Evolutionary conservation across 371 early-diverging fungal genomes (phyloP).

Genomic region (Mortierella sp.): DNA sequence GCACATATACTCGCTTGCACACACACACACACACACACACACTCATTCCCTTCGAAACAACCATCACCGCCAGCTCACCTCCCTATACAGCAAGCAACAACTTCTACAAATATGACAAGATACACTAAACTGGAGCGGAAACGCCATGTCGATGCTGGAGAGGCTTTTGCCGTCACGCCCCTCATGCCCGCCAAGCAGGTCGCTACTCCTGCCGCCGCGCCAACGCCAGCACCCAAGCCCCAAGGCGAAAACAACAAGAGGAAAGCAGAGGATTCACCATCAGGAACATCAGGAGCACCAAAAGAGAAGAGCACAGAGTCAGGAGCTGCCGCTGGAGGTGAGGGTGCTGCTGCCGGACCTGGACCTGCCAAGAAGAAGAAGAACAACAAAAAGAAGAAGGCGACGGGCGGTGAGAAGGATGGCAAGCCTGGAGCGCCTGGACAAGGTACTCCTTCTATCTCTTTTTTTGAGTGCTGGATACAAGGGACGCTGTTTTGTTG

Average conservation of each 20-base stretch:
- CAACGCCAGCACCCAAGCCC: conserved; percentile 12
- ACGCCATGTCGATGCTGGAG: conserved; percentile 70
- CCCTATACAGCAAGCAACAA: background rate
- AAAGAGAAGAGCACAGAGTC: background rate
- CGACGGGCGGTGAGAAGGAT: conserved; percentile 13
- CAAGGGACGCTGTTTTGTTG: background rate
- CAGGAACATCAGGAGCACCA: conserved; percentile 1
- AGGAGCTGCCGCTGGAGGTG: conserved; percentile 8
- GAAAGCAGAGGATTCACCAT: conserved; percentile 32
- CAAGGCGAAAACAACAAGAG: conserved; percentile 23
- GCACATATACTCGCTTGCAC: background rate
- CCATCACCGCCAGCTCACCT: background rate
- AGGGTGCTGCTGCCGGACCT: conserved; percentile 10
- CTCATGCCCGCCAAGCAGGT: conserved; percentile 63
- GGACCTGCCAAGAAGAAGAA: conserved; percentile 29
- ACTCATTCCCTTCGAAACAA: background rate
- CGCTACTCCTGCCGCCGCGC: conserved; percentile 11
- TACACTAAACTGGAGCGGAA: conserved; percentile 75
- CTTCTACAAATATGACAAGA: conserved; percentile 66
- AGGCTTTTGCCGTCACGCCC: conserved; percentile 68
- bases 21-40: background rate
- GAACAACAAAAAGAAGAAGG: conserved; percentile 22
- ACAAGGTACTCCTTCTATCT: background rate
- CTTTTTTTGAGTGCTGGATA: background rate
- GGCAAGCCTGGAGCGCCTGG: conserved; percentile 20